Evolutionary conservation across 202 grass and related monocot genomes (phyloP), one percentile per base, ranked within the genome.

Genomic region (Alloteropsis angusta): DNA sequence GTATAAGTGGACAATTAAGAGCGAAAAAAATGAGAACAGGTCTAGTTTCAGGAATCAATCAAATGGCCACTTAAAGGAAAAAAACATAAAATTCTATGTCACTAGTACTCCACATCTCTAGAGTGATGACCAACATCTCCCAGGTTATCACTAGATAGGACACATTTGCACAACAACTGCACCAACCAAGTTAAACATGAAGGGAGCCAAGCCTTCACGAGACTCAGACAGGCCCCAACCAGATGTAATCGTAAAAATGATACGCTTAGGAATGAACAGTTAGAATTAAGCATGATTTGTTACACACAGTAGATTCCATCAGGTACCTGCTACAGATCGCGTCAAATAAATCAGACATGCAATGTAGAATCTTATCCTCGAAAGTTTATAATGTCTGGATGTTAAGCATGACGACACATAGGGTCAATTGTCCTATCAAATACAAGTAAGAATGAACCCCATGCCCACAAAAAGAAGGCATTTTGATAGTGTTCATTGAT

Each of bases 31-130:
- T 11, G 1, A 65, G 1, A 73, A 6, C 2, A 42, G 19, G 3
- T 57, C 7, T 16, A 11, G 13, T 74, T 39, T 43, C 12, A 56
- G 19, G 28, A 30, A 30, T 30, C 28, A 30, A 30, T 30, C 66
- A 65, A 61, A 85, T 48, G 21, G 34, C 42, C 75, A 26, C 22
- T 45, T 13, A 83, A 28, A 79, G 18, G 47, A 21, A 17, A 81
- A 30, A 34, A 66, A 10, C n/a, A 26, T 19, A 26, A 50, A 10
- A 18, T 7, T 30, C 19, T 30, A n/a, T n/a, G 21, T 56, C 25
- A 22, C 19, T 58, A 46, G 25, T 52, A 62, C 39, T 68, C 41
- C 54, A 17, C 43, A 63, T 28, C 18, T 43, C 5, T 8, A 78
- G 7, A 19, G 6, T 7, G 39, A 69, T 28, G 34, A 21, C 5